Evolutionary conservation across 257 asterid genomes (phyloP).

Genomic region (Fraxinus quadrangulata): DNA sequence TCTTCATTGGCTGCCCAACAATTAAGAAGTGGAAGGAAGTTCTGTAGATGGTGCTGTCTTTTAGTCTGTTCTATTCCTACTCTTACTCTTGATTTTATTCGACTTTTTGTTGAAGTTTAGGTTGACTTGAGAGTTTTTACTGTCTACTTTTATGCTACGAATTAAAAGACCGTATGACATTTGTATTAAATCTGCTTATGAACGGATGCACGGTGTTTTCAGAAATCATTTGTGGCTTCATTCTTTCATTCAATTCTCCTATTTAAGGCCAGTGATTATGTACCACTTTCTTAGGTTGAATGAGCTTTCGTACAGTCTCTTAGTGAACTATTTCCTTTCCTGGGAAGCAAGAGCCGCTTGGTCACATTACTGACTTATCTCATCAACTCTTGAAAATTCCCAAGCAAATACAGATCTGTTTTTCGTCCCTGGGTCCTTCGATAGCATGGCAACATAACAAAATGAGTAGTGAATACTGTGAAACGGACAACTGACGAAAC

Average conservation of each 20-base stretch:
- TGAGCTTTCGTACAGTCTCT: too few relatives aligned
- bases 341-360: too few relatives aligned
- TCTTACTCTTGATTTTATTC: background rate
- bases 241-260: background rate
- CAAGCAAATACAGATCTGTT: too few relatives aligned
- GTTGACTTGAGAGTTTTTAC: background rate
- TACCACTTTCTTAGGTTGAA: too few relatives aligned
- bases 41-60: background rate
- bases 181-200: background rate
- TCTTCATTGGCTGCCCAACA: background rate
- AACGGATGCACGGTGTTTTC: background rate
- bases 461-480: too few relatives aligned
- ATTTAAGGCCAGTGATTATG: too few relatives aligned
- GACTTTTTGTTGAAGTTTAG: background rate
- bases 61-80: background rate
- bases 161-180: background rate
- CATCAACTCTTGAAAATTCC: too few relatives aligned
- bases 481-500: too few relatives aligned
- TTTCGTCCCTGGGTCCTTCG: too few relatives aligned
- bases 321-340: too few relatives aligned
- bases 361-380: too few relatives aligned
- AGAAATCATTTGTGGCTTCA: background rate
- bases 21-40: constrained; percentile 4
- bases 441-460: too few relatives aligned
- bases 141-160: background rate